Percentiles rank a stretch among this genome's conserved stretches.
phyloP scores from a whole-genome alignment of 176 grass and related monocot species.

The Cocos nucifera region DNA sequence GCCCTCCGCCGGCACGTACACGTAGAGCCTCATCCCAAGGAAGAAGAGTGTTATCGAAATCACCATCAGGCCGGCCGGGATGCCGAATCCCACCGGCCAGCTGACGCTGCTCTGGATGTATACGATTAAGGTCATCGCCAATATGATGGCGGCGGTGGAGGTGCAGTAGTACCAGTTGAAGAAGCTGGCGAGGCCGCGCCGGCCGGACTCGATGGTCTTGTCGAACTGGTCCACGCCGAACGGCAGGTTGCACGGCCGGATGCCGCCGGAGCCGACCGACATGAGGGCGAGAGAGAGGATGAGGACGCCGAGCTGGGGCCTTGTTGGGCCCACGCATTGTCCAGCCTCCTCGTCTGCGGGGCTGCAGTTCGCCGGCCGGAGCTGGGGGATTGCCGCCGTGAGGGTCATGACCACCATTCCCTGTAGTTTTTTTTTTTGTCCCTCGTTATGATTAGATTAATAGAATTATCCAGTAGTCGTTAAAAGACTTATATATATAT shows the following conservation, averaged over 20 bases:
- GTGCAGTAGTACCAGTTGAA: conserved; percentile 44
- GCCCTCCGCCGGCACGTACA: conserved; percentile 46
- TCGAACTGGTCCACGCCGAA: conserved; percentile 31
- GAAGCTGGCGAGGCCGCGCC: conserved; percentile 12
- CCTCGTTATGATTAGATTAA: too few relatives aligned
- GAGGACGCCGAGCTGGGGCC: conserved; percentile 25
- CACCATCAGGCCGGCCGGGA: conserved; percentile 43
- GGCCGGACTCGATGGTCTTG: conserved; percentile 6
- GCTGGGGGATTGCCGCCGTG: neutral
- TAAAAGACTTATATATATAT: too few relatives aligned
- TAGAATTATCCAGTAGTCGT: too few relatives aligned
- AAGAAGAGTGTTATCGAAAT: conserved; percentile 41
- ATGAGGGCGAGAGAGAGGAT: conserved; percentile 25
- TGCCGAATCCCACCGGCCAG: conserved; percentile 58
- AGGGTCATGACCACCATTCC: conserved; percentile 12
- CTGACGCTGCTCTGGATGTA: conserved; percentile 57
- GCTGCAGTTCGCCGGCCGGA: conserved; percentile 9
- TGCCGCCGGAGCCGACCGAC: conserved; percentile 7
- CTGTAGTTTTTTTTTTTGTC: neutral
- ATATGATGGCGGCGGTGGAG: conserved; percentile 31
- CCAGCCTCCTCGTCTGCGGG: conserved; percentile 16
- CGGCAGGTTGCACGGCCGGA: conserved; percentile 25
- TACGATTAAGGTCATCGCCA: conserved; percentile 35
- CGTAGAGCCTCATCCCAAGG: conserved; percentile 36
- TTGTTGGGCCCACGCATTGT: conserved; percentile 18